Evolutionary conservation across 2,329 filamentous ascomycete species (phyloP).

Genomic region (Ilyonectria mors-panacis): DNA sequence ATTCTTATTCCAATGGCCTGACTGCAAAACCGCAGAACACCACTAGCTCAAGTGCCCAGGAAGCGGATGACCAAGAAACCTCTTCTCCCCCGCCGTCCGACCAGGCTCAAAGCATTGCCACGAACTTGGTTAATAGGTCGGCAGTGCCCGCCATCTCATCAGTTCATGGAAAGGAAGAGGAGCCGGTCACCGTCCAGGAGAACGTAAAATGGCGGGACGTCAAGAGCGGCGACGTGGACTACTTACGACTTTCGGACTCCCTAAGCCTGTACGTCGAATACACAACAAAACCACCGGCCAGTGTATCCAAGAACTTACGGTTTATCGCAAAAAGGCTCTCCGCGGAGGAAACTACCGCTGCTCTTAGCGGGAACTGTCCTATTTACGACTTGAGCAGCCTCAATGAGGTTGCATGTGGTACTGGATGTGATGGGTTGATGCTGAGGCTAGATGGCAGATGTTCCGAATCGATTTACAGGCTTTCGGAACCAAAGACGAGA

Average conservation of each 20-base stretch:
- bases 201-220: conserved; percentile 25
- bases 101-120: no score
- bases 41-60: not conserved
- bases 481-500: not conserved
- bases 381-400: conserved; percentile 24
- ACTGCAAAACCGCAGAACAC: not conserved
- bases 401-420: not conserved
- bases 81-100: not conserved
- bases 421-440: not conserved
- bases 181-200: not conserved
- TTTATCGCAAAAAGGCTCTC: conserved; percentile 28
- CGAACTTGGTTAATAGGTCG: not conserved
- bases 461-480: conserved; percentile 9
- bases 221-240: conserved; percentile 9
- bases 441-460: not conserved
- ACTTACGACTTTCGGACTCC: conserved; percentile 10
- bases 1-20: not conserved
- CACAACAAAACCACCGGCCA: conserved; percentile 13
- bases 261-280: conserved; percentile 35
- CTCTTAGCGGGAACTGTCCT: no score
- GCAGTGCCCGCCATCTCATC: not conserved
- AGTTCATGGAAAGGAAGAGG: not conserved
- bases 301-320: not conserved
- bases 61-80: no score
- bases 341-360: conserved; percentile 4